Evolutionary conservation across 768 basidiomycete genomes (phyloP).

Genomic region (Lactarius hatsudake): DNA sequence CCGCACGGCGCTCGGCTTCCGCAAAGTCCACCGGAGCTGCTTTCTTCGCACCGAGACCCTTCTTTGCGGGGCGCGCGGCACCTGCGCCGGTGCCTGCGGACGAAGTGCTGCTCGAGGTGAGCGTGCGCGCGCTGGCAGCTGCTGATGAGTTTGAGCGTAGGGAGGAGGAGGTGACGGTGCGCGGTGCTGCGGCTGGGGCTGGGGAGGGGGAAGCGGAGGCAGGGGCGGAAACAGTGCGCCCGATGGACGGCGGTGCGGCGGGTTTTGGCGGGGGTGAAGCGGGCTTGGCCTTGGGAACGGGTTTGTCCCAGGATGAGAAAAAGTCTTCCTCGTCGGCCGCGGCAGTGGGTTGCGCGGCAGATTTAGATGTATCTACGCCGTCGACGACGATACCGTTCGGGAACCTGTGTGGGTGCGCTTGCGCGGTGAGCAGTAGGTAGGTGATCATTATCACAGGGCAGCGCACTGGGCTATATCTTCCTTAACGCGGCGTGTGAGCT

Average conservation of each 20-base stretch:
- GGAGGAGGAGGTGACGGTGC: constrained; percentile 65
- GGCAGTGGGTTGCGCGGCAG: constrained; percentile 35
- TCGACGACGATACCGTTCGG: constrained; percentile 80
- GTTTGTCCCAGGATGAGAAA: constrained; percentile 96
- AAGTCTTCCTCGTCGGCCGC: constrained; percentile 79
- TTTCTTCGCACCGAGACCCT: constrained; percentile 84
- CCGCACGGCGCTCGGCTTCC: constrained; percentile 86
- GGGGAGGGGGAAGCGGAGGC: neutral
- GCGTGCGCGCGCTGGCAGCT: constrained; percentile 44
- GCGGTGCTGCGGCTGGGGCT: constrained; percentile 42
- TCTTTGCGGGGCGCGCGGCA: constrained; percentile 66
- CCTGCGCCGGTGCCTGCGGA: constrained; percentile 31
- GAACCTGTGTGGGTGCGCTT: constrained; percentile 46
- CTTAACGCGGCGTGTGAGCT: constrained; percentile 73
- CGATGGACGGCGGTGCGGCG: constrained; percentile 16
- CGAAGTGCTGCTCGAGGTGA: constrained; percentile 38
- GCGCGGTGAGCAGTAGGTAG: constrained; percentile 8
- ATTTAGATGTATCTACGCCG: constrained; percentile 54
- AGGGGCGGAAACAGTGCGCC: constrained; percentile 23
- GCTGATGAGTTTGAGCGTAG: constrained; percentile 48
- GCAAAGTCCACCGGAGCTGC: constrained; percentile 86
- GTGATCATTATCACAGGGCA: neutral
- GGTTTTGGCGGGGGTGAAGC: constrained; percentile 26
- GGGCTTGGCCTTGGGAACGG: constrained; percentile 41
- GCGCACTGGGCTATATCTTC: constrained; percentile 71